Evolutionary conservation across 345 rosid genomes (phyloP).

Genomic region (Syzygium oleosum): DNA sequence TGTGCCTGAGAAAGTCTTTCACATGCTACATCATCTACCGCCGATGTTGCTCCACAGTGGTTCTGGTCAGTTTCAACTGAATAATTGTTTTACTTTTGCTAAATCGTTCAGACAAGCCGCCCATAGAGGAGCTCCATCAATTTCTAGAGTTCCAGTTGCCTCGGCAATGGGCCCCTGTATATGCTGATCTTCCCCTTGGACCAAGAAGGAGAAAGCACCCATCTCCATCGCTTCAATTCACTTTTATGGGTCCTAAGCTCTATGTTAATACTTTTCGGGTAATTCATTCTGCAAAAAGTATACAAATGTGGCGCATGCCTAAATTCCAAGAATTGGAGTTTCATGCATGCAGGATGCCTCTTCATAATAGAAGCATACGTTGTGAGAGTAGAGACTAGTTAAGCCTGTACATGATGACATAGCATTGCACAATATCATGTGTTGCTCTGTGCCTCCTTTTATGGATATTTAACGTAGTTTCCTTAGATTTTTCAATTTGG

Average conservation of each 20-base stretch:
- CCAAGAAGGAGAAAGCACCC: slow-evolving; percentile 55
- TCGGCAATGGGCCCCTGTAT: slow-evolving; percentile 95
- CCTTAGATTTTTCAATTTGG: background rate
- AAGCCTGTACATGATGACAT: background rate
- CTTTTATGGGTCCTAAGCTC: slow-evolving; percentile 89
- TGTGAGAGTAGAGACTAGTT: background rate
- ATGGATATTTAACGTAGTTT: background rate
- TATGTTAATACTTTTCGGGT: slow-evolving; percentile 73
- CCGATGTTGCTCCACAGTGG: background rate
- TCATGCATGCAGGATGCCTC: background rate
- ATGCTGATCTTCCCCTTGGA: slow-evolving; percentile 85
- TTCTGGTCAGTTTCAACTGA: background rate
- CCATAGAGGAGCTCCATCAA: slow-evolving; percentile 78
- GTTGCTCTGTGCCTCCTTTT: background rate
- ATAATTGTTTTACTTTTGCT: background rate
- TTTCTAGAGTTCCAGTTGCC: slow-evolving; percentile 95
- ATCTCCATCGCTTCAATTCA: slow-evolving; percentile 73
- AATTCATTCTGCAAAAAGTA: background rate
- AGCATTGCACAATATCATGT: background rate
- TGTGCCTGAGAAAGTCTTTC: background rate
- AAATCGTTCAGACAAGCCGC: slow-evolving; percentile 78
- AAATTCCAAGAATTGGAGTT: background rate
- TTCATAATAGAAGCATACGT: background rate
- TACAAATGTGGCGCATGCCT: background rate
- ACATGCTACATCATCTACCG: background rate